Base-by-base conservation (phyloP, 2,329 filamentous ascomycete genomes). In the Plectosphaerella plurivora region DNA sequence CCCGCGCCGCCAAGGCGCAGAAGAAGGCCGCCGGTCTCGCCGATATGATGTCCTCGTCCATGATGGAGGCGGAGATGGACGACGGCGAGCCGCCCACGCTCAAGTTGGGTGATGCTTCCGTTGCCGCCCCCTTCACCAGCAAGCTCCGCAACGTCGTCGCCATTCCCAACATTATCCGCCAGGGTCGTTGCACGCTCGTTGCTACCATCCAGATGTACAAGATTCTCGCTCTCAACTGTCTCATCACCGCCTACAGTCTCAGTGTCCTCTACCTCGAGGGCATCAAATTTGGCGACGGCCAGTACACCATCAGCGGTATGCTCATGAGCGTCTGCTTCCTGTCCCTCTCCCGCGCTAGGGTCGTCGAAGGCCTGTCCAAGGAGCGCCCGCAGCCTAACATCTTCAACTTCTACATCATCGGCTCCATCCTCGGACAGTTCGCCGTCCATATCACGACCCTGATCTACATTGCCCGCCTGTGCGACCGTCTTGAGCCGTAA, bases 161-260 rank as follows among this genome's bases (percentile, higher is more conserved):
- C 37, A 91, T 99, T 53, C 93, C 94, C 50, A 99, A 99, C 74
- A 99, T 99, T 63, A 94, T 99, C 64, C 89, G 94, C 53, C 94
- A 99, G 75, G 94, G 94, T 53, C 89, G 94, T 57, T 99, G 94
- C 76, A 99, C 94, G 8, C 84, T 99, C 18, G 94, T 99, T 51
- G 94, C 94, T 33, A 99, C 94, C 0, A 97, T 99, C 59, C 94
- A 99, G 77, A 99, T 99, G 93, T 99, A 99, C 84, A 99, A 97
- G 81, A 99, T 99, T 63, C 83, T 99, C 49, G 94, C 94, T 8
- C 77, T 99, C 54, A 99, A 99, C 78, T 99, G 94, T 68, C 78
- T 99, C 61, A 99, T 99, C 68, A 96, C 90, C 61, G 94, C 94
- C 37, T 99, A 99, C 83, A 96, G 91, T 70, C 74, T 99, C 66